phyloP scores from a whole-genome alignment of 192 early-diverging fungal species.

The Neocallimastix lanati region DNA sequence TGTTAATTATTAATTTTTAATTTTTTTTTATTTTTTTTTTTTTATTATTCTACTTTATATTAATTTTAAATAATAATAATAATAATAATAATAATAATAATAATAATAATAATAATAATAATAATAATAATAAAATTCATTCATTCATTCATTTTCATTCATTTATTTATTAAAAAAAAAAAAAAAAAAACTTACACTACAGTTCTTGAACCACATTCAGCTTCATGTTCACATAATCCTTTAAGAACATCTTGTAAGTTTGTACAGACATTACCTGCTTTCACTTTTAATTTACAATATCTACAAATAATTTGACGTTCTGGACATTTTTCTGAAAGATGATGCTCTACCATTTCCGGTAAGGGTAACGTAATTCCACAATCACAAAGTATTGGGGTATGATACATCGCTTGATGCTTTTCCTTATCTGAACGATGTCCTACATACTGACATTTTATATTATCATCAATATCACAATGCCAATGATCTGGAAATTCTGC shows the following conservation, averaged over 20 bases:
- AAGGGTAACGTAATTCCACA: slow-evolving; percentile 26
- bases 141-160: no score
- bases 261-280: slow-evolving; percentile 32
- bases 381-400: slow-evolving; percentile 34
- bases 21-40: no score
- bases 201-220: slow-evolving; percentile 66
- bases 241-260: slow-evolving; percentile 42
- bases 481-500: slow-evolving; percentile 40
- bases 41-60: no score
- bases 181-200: slow-evolving; percentile 36
- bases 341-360: slow-evolving; percentile 29
- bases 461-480: slow-evolving; percentile 61
- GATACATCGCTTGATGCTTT: slow-evolving; percentile 51
- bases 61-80: no score
- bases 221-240: slow-evolving; percentile 51
- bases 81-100: no score
- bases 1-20: no score
- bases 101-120: no score
- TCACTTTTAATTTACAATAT: slow-evolving; percentile 56
- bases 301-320: slow-evolving; percentile 61
- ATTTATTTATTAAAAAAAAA: no score
- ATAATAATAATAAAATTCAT: no score
- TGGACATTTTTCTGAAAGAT: slow-evolving; percentile 47
- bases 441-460: slow-evolving; percentile 9
- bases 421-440: slow-evolving; percentile 22